These are phyloP conservation scores for Phalaenopsis aphrodite DNA, from an alignment of 106 monocot genomes.

Conservation along the genomic window DNA sequence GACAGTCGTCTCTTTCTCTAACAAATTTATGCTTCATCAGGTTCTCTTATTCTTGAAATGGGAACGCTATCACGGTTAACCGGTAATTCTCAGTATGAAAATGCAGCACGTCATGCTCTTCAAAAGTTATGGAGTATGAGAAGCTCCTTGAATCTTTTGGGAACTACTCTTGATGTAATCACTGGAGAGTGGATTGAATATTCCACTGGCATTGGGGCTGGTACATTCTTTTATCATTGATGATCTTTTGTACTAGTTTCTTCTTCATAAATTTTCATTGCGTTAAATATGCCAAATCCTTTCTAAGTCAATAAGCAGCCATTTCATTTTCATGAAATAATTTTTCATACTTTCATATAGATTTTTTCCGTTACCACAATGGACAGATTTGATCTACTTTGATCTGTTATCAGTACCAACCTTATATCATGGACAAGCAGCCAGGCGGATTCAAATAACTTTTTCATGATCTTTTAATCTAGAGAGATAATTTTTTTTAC, in stretches of 20 bases:
- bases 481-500: neutral
- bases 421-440: no score
- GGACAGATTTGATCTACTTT: neutral
- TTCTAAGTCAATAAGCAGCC: neutral
- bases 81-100: constrained; percentile 72
- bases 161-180: constrained; percentile 81
- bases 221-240: constrained; percentile 30
- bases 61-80: constrained; percentile 78
- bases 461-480: neutral
- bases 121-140: constrained; percentile 95
- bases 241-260: neutral
- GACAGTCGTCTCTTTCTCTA: neutral
- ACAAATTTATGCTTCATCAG: constrained; percentile 24
- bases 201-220: constrained; percentile 90
- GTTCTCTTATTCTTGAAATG: constrained; percentile 98
- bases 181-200: constrained; percentile 87
- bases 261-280: neutral
- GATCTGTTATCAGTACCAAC: neutral
- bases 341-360: neutral
- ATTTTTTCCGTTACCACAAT: neutral
- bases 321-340: constrained; percentile 1
- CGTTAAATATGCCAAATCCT: neutral
- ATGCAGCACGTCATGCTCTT: constrained; percentile 72
- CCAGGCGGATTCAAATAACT: neutral
- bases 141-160: constrained; percentile 85